Conservation (phyloP, 2,329 filamentous ascomycete genomes). For the Colletotrichum neosansevieriae region DNA sequence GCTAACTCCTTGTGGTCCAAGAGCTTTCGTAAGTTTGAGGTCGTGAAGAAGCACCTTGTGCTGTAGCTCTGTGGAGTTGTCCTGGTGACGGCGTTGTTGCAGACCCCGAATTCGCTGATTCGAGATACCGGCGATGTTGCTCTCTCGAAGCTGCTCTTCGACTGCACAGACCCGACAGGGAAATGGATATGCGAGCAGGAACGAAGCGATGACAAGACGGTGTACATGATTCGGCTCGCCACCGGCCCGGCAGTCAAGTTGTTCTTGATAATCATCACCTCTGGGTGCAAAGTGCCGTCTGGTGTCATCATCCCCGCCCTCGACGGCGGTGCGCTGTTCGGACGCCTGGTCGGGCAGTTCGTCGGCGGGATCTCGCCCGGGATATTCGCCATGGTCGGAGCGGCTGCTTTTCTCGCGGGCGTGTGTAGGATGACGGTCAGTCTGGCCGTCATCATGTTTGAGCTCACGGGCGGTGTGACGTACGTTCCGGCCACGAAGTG, state of each 20-base stretch:
- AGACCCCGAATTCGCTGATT: no score
- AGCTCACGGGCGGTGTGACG: no score
- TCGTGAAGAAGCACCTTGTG: constrained; percentile 68
- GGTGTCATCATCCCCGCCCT: constrained; percentile 72
- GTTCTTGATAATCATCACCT: constrained; percentile 67
- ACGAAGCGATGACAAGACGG: no score
- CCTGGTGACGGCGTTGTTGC: no score
- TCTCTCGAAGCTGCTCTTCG: no score
- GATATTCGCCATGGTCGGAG: constrained; percentile 72
- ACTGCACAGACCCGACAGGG: no score
- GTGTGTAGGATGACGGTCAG: constrained; percentile 68
- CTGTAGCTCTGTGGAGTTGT: constrained; percentile 65
- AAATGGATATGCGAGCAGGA: no score
- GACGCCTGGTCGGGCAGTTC: constrained; percentile 61
- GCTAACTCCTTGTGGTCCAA: constrained; percentile 69
- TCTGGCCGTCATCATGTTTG: no score
- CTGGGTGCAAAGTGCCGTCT: constrained; percentile 70
- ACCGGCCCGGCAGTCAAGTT: constrained; percentile 43
- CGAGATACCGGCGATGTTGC: no score
- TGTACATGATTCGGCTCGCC: no score
- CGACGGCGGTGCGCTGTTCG: constrained; percentile 69
- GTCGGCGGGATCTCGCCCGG: constrained; percentile 61
- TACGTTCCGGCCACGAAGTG: constrained; percentile 59
- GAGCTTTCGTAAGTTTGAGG: constrained; percentile 61
- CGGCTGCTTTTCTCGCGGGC: constrained; percentile 69